Evolutionary conservation across 495 filamentous ascomycete genomes (phyloP).

Genomic region (Xylaria telfairii): DNA sequence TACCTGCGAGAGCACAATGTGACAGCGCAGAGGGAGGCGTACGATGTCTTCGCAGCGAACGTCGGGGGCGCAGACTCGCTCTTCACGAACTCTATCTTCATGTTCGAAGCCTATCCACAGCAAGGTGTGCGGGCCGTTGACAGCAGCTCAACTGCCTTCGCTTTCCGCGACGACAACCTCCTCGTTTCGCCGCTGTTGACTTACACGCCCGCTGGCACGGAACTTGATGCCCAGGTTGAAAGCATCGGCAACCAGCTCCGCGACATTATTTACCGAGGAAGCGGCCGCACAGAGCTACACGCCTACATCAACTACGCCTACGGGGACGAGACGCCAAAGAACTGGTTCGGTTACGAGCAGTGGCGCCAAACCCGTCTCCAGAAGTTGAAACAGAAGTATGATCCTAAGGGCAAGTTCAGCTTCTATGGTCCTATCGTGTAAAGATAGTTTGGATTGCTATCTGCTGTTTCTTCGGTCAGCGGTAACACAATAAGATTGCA

Average conservation of each 20-base stretch:
- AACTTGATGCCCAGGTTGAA: slow-evolving; percentile 39
- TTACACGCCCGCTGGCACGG: slow-evolving; percentile 44
- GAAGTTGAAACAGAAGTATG: slow-evolving; percentile 38
- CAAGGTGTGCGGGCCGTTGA: slow-evolving; percentile 50
- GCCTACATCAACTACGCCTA: slow-evolving; percentile 46
- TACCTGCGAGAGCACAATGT: slow-evolving; percentile 53
- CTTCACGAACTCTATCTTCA: slow-evolving; percentile 42
- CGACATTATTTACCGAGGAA: slow-evolving; percentile 47
- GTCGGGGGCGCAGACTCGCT: slow-evolving; percentile 36
- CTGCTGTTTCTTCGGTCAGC: not conserved
- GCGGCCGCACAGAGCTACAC: slow-evolving; percentile 32
- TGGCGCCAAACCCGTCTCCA: slow-evolving; percentile 44
- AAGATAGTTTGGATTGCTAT: not conserved
- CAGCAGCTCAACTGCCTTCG: slow-evolving; percentile 35
- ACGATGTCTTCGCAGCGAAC: slow-evolving; percentile 45
- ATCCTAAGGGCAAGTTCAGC: slow-evolving; percentile 34
- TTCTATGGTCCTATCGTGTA: slow-evolving; percentile 52
- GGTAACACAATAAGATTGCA: not conserved
- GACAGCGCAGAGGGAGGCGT: slow-evolving; percentile 48
- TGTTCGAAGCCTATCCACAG: slow-evolving; percentile 61
- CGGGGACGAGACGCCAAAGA: slow-evolving; percentile 42
- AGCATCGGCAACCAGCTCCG: slow-evolving; percentile 48
- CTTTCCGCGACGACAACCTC: slow-evolving; percentile 50
- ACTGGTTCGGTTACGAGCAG: slow-evolving; percentile 35
- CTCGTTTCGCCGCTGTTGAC: slow-evolving; percentile 52